phyloP scores from a whole-genome alignment of 1,284 basidiomycete genomes.

The Apiotrichum sp. region DNA sequence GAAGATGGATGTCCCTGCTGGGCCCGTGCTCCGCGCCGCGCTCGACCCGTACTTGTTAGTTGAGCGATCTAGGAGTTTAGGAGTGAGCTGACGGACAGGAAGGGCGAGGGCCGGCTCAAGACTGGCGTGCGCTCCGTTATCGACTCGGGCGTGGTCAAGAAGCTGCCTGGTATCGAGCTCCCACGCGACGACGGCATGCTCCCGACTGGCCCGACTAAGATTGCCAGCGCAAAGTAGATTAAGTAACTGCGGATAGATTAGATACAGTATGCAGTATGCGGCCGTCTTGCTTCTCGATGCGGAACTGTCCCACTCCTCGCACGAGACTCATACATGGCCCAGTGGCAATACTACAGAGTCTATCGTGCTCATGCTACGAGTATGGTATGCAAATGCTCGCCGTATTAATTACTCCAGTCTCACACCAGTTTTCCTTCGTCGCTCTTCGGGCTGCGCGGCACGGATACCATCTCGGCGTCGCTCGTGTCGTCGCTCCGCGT shows the following conservation, averaged over 20 bases:
- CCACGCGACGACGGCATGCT: slow-evolving; percentile 15
- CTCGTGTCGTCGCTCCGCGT: slow-evolving; percentile 8
- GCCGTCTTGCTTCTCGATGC: no score
- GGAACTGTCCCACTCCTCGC: no score
- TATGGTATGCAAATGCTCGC: no score
- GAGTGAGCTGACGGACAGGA: no score
- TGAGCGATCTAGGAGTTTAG: no score
- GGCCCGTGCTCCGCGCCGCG: slow-evolving; percentile 60
- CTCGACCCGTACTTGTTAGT: slow-evolving; percentile 30
- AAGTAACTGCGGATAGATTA: no score
- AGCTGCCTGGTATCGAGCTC: slow-evolving; percentile 30
- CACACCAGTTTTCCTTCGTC: not conserved
- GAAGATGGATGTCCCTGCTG: slow-evolving; percentile 68
- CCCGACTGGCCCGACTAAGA: not conserved
- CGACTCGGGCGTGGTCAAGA: slow-evolving; percentile 36
- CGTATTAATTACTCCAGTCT: no score
- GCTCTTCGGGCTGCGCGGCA: slow-evolving; percentile 8
- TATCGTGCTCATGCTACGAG: no score
- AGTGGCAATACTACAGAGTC: no score
- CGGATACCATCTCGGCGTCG: slow-evolving; percentile 14
- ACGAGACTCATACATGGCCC: no score
- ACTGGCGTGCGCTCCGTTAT: slow-evolving; percentile 12
- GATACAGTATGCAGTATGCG: not conserved
- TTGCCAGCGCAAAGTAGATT: no score
- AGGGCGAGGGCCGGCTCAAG: no score